Percentiles rank a stretch among this genome's conserved stretches.
phyloP scores from a whole-genome alignment of 148 eudicot species.

The Rhododendron ovatum region DNA sequence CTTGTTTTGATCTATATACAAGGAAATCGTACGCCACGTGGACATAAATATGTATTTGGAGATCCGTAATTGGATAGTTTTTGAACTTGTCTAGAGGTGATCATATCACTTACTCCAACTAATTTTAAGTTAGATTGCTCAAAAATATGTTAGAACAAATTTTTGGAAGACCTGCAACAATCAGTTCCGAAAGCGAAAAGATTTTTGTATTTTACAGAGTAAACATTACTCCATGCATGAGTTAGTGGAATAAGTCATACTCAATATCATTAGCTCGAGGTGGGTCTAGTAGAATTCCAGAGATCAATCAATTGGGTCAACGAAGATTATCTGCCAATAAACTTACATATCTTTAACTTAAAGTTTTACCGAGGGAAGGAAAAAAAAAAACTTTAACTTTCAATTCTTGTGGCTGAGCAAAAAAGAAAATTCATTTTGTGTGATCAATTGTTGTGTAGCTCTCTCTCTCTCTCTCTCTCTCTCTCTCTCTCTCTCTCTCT shows the following conservation, averaged over 20 bases:
- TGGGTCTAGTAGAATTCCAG: neutral
- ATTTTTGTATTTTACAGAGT: neutral
- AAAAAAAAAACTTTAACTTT: neutral
- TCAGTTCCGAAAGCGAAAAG: neutral
- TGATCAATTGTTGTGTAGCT: neutral
- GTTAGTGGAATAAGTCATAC: neutral
- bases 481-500: neutral
- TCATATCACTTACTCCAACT: neutral
- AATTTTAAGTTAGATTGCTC: neutral
- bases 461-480: constrained; percentile 9
- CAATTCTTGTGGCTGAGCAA: neutral
- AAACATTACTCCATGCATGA: neutral
- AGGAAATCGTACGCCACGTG: no score
- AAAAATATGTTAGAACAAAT: no score
- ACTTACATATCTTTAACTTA: neutral
- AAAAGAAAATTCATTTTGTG: neutral
- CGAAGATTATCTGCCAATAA: neutral
- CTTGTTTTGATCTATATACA: neutral
- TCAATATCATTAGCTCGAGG: neutral
- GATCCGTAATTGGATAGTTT: no score
- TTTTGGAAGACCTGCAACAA: neutral
- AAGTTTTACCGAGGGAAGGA: neutral
- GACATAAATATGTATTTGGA: no score
- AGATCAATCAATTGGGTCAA: neutral
- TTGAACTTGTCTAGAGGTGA: neutral